Evolutionary conservation across 306 rosid genomes (phyloP).

Genomic region (Canavalia gladiata): DNA sequence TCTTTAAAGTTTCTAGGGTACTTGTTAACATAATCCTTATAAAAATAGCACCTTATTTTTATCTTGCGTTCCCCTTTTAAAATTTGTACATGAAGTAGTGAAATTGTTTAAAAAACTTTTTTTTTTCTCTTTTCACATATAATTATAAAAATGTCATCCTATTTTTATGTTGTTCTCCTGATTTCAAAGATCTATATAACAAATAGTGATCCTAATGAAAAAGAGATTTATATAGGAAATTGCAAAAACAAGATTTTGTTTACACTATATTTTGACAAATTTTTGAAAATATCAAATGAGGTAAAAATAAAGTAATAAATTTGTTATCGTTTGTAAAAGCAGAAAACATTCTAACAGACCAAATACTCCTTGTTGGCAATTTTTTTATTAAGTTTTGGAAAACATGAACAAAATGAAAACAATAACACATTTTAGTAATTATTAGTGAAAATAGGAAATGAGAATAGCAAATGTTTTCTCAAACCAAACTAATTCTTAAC

Average conservation of each 20-base stretch:
- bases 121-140: not conserved
- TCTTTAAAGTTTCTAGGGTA: too few relatives aligned
- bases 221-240: too few relatives aligned
- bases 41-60: too few relatives aligned
- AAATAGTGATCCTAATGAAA: not conserved
- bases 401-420: not conserved
- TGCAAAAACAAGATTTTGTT: not conserved
- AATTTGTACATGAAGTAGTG: not conserved
- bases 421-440: too few relatives aligned
- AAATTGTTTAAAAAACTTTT: not conserved
- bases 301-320: not conserved
- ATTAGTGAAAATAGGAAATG: too few relatives aligned
- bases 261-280: not conserved
- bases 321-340: not conserved
- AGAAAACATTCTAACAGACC: not conserved
- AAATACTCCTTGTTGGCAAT: not conserved
- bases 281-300: not conserved
- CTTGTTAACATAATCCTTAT: too few relatives aligned
- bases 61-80: too few relatives aligned
- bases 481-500: too few relatives aligned
- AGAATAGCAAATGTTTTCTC: too few relatives aligned
- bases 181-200: not conserved
- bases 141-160: not conserved
- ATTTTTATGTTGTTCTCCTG: not conserved
- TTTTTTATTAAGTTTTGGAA: not conserved